Conservation (phyloP, 176 grass and related monocot species). For the Avena eriantha region DNA sequence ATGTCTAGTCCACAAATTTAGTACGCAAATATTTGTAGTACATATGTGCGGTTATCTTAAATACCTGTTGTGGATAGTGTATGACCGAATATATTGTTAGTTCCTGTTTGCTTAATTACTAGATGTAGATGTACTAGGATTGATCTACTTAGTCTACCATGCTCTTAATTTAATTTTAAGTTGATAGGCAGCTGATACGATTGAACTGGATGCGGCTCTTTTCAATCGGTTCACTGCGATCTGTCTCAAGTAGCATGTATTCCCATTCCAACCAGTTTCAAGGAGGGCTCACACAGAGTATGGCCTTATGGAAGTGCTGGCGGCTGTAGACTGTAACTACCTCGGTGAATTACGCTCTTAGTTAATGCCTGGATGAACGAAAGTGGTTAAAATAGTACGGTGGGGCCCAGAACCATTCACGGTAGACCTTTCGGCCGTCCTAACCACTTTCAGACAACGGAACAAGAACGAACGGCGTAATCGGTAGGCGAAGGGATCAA, state of each 20-base stretch:
- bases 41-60: neutral
- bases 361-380: too few relatives aligned
- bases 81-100: neutral
- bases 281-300: neutral
- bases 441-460: too few relatives aligned
- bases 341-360: too few relatives aligned
- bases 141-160: neutral
- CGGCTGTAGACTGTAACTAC: too few relatives aligned
- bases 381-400: too few relatives aligned
- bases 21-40: neutral
- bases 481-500: too few relatives aligned
- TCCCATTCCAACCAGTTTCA: conserved; percentile 42
- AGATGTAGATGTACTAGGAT: neutral
- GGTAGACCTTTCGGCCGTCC: too few relatives aligned
- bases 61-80: neutral
- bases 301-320: conserved; percentile 37
- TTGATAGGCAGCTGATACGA: neutral
- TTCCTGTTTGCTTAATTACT: neutral
- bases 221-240: conserved; percentile 37
- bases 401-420: too few relatives aligned
- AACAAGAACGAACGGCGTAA: too few relatives aligned
- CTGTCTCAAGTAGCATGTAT: conserved; percentile 43
- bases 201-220: neutral
- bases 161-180: neutral
- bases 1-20: neutral